Evolutionary conservation across 2,329 filamentous ascomycete species (phyloP), one percentile per base, ranked within the genome.

Genomic region (Aspergillus sp.): DNA sequence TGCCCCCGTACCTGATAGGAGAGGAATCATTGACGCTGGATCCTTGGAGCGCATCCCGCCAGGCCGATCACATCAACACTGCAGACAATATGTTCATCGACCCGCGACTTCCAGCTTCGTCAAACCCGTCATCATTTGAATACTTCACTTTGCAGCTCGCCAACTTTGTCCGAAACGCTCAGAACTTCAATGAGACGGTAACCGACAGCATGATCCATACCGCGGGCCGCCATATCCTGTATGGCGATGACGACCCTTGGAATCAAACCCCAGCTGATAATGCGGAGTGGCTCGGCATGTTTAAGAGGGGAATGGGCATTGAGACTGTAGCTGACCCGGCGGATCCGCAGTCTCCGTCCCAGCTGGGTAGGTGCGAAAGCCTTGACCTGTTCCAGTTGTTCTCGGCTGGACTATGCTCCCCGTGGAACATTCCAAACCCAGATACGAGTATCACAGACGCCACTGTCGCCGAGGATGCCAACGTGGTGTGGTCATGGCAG

Each of bases 181-280:
- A 8, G 63, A 66, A 26, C 58, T 60, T 32, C 55, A 67, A 41
- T 15, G 64, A 13, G 61, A 59, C 39, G 20, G 39, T 64, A 4
- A 70, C 70, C 5, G 72, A 75, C 43, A 66, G 70, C 34, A 67
- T 67, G 42, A 62, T 74, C 9, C 72, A 72, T 49, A 62, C 67
- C 9, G 66, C 72, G 12, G 71, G 68, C 3, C 63, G 71, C 34
- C 66, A 38, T 18, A 53, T 74, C 8, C 63, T 74, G 38, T 75
- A 67, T 20, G 67, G 62, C 9, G 62, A 65, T 8, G 70, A 72
- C 8, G 71, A 75, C 53, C 61, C 68, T 1, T 74, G 71, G 71
- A 73, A 74, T 47, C 71, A 75, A 53, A 74, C 71, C 1, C 63
- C 70, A 41, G 73, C 72, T 6, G 71, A 75, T 48, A 70, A 69